These are phyloP conservation scores for Pseudonitzschia multiseries DNA, from an alignment of 108 stramenopile genomes.

Conservation along the genomic window DNA sequence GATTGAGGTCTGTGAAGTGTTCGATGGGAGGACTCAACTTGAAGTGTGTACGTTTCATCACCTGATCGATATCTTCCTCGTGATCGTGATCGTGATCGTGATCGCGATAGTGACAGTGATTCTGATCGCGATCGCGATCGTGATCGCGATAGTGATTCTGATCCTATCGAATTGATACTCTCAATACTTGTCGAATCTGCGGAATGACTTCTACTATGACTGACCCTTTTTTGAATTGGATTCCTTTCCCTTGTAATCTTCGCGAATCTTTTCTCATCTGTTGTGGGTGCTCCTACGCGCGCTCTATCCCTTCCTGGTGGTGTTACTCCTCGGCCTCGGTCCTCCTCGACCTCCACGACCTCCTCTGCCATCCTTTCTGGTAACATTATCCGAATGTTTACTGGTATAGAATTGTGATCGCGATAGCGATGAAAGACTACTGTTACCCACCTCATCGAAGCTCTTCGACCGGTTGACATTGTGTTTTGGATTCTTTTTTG, in stretches of 20 bases:
- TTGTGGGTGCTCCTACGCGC: not conserved
- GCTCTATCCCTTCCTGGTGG: not conserved
- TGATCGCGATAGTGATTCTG: too few species aligned
- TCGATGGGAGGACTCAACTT: not conserved
- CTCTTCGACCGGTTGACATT: constrained; percentile 6
- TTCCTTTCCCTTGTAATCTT: not conserved
- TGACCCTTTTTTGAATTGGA: not conserved
- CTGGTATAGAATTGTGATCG: not conserved
- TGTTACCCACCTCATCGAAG: not conserved
- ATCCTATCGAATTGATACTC: not conserved
- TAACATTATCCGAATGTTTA: not conserved
- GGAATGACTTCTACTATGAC: not conserved
- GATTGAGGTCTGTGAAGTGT: not conserved
- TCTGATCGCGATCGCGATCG: too few species aligned
- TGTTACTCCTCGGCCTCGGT: not conserved
- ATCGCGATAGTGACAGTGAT: too few species aligned
- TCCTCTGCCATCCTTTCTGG: not conserved
- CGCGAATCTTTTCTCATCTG: not conserved
- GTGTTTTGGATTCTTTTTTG: not conserved
- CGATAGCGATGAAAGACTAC: not conserved
- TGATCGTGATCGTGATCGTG: not conserved
- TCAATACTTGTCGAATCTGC: not conserved
- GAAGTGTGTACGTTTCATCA: not conserved
- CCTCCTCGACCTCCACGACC: constrained; percentile 1
- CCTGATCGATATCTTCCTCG: not conserved